Base-by-base conservation (phyloP, 371 early-diverging fungal species). In the Actinomortierella ambigua region DNA sequence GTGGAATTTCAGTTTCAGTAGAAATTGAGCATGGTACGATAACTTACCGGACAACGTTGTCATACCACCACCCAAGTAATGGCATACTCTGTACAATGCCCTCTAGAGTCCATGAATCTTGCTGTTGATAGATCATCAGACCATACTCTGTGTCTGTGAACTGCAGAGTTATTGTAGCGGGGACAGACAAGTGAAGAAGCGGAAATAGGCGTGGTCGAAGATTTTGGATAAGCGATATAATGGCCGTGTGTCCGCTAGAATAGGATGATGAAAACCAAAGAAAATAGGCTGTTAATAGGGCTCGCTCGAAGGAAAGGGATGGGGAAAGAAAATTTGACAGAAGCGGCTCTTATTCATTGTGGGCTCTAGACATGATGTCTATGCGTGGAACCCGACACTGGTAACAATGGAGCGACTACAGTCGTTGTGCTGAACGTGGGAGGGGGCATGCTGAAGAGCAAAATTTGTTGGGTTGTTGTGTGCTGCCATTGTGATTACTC, bases 101-200 rank as follows among this genome's bases (percentile, higher is more conserved):
- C 68, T 85, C 87, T 24, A 87, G 57, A 7, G 85, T 85, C 87
- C 87, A 87, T 15, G 81, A 84, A 42, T 87, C 87, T 57, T 87
- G 85, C 56, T 87, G 85, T 50, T 75, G 66, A 51, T 82, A 83
- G 46, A 87, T 83, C 57, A 82, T 62, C n/a, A 77, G 53, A 9
- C 85, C 85, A 46, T 77, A 69, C 17, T 82, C 83, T 27, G 79
- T 78, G 57, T 85, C 84, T 50, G 67, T 75, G 65, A 87, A 84
- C 40, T 69, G 69, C 22, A 87, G 68, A 0, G 84, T 84, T 0
- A 83, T 84, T 20, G 85, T 80, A 8, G 85, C 78, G 26, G 87
- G 87, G 2, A 87, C 73, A 42, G 78, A 68, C 8, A 87, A 50
- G 18, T 77, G 64, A 13, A 81, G 55, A 40, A 82, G 68, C 3